Base-by-base conservation (phyloP, 768 basidiomycete genomes). In the Saitozyma sp. region DNA sequence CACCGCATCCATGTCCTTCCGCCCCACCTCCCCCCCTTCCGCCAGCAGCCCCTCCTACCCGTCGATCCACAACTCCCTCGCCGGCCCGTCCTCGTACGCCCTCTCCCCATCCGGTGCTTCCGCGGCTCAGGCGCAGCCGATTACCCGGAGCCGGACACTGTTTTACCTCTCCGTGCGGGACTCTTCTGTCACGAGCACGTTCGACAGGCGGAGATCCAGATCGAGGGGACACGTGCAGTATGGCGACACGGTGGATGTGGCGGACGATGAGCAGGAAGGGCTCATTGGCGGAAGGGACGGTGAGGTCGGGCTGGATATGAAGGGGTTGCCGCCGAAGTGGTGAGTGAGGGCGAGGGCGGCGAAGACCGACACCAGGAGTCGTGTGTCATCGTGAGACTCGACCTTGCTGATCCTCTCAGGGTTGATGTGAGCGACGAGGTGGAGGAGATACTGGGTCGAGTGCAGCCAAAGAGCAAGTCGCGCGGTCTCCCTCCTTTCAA, bases 101-200 rank as follows among this genome's bases (percentile, higher is more conserved):
- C 9, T 17, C 42, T 39, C 52, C 41, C 11, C 41, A 19, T 38
- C 59, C 56, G 29, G 50, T 8, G 3, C 50, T 49, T 38, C 58
- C 51, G 9, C 53, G 9, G 13, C 29, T 17, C 61, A 62, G 51
- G 42, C 56, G 7, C 50, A 61, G 20, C 72, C 70, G 0, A 64
- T 76, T 5, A 92, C 89, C 42, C 88, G 95, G 70, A 92, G 91
- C 1, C 81, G 95, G 52, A 97, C 95, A 3, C 85, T 91, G 58
- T 86, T 97, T 71, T 98, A 97, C 80, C 88, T 94, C 63, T 95
- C 93, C 7, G 92, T 90, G 80, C 85, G 95, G 63, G 90, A 94
- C 81, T 91, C 91, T 13, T 71, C 76, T 29, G 59, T 69, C 16
- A 69, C 71, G 9, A 51, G 54, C 0, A 56, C 17, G 20, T 19